Evolutionary conservation across 2,329 filamentous ascomycete genomes (phyloP).

Genomic region (Ascosphaera aggregata): DNA sequence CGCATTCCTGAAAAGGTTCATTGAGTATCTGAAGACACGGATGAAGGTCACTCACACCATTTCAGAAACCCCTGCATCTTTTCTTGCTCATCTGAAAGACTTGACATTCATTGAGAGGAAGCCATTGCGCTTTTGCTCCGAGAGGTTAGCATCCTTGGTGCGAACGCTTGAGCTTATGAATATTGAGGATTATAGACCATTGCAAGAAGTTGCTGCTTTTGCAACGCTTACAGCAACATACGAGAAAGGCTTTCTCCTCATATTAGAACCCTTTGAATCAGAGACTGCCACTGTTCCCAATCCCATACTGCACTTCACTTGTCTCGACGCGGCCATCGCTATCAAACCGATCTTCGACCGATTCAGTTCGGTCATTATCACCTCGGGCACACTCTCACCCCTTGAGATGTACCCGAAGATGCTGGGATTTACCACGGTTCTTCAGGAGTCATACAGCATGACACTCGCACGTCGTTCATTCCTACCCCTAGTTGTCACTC

Average conservation of each 20-base stretch:
- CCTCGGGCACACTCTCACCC: slow-evolving; percentile 88
- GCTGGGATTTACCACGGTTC: slow-evolving; percentile 76
- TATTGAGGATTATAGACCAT: slow-evolving; percentile 89
- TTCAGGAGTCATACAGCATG: slow-evolving; percentile 96
- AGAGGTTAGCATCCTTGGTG: slow-evolving; percentile 81
- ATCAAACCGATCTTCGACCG: slow-evolving; percentile 96
- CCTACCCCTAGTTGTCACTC: slow-evolving; percentile 89
- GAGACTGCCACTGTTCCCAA: slow-evolving; percentile 91
- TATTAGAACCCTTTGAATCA: slow-evolving; percentile 92
- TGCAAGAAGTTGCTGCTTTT: slow-evolving; percentile 95
- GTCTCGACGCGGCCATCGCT: slow-evolving; percentile 87
- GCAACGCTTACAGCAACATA: slow-evolving; percentile 92
- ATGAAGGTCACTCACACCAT: slow-evolving; percentile 98
- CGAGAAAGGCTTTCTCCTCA: slow-evolving; percentile 85
- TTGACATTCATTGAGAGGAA: slow-evolving; percentile 97
- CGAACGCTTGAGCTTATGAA: slow-evolving; percentile 88
- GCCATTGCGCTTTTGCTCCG: slow-evolving; percentile 75
- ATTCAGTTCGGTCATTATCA: slow-evolving; percentile 96
- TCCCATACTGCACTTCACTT: slow-evolving; percentile 90
- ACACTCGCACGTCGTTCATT: slow-evolving; percentile 88
- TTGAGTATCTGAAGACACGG: slow-evolving; percentile 90
- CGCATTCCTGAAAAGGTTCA: slow-evolving; percentile 82
- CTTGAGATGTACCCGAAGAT: slow-evolving; percentile 99
- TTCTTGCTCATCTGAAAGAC: slow-evolving; percentile 78
- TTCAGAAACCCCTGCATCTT: slow-evolving; percentile 87